These are phyloP conservation scores for Zygosaccharomyces sapae DNA, from an alignment of 1,139 yeast genomes.

Conservation along the genomic window DNA sequence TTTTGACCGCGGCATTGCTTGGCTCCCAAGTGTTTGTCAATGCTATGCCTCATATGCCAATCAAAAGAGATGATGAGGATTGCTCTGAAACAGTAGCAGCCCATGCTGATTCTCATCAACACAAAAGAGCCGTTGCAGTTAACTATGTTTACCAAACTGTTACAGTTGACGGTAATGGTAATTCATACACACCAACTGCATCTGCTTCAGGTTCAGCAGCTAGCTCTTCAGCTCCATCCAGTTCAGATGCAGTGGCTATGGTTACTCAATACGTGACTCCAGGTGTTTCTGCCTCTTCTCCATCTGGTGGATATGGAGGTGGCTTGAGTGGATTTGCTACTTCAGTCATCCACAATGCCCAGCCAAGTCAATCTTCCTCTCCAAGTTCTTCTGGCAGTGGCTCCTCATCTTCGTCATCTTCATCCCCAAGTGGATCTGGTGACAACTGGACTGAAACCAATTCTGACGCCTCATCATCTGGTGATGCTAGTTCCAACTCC, in stretches of 20 bases:
- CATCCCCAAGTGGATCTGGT: slow-evolving; percentile 27
- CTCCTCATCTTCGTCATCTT: slow-evolving; percentile 16
- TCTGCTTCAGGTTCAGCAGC: slow-evolving; percentile 25
- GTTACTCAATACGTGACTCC: slow-evolving; percentile 34
- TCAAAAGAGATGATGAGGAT: slow-evolving; percentile 27
- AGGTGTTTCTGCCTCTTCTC: slow-evolving; percentile 26
- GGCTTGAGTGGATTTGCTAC: slow-evolving; percentile 1
- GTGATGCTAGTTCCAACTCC: slow-evolving; percentile 29
- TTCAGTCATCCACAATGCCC: slow-evolving; percentile 1
- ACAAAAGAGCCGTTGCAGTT: slow-evolving; percentile 71
- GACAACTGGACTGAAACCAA: slow-evolving; percentile 34
- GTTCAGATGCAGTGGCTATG: slow-evolving; percentile 25
- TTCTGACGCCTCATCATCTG: slow-evolving; percentile 25
- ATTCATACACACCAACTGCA: slow-evolving; percentile 22
- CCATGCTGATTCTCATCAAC: slow-evolving; percentile 47
- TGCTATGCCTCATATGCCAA: slow-evolving; percentile 29
- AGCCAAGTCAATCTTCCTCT: background rate
- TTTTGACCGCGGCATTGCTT: slow-evolving; percentile 30
- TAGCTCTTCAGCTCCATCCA: slow-evolving; percentile 27
- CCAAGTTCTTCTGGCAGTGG: slow-evolving; percentile 1
- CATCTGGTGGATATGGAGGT: slow-evolving; percentile 10
- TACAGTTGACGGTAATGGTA: slow-evolving; percentile 65
- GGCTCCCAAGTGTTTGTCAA: slow-evolving; percentile 22
- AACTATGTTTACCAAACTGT: slow-evolving; percentile 77
- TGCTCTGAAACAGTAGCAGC: slow-evolving; percentile 28